Conservation (phyloP, 31 red algal species). For the Bonnemaisonia californica region DNA sequence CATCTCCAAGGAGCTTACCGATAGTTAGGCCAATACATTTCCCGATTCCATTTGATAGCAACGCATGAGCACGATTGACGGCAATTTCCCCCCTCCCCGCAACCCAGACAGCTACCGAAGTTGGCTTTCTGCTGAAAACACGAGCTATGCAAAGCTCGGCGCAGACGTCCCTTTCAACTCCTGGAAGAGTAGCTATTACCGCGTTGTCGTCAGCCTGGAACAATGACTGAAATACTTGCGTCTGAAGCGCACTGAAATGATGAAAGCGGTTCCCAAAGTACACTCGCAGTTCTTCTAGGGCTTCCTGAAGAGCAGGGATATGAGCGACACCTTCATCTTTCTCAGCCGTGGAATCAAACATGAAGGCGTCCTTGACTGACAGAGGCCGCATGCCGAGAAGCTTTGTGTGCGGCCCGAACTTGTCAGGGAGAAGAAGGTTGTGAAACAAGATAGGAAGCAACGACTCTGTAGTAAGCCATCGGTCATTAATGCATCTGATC, state of each 20-base stretch:
- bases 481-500: constrained; percentile 75
- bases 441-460: constrained; percentile 83
- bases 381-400: constrained; percentile 65
- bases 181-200: constrained; percentile 75
- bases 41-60: constrained; percentile 45
- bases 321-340: constrained; percentile 42
- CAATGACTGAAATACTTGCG: constrained; percentile 79
- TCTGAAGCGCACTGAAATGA: constrained; percentile 73
- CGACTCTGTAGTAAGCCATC: constrained; percentile 81
- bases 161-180: constrained; percentile 53
- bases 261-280: constrained; percentile 41
- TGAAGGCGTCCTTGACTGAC: constrained; percentile 49
- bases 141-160: constrained; percentile 64
- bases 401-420: constrained; percentile 77
- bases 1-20: constrained; percentile 43
- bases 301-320: constrained; percentile 43
- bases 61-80: constrained; percentile 21
- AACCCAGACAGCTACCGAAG: constrained; percentile 69
- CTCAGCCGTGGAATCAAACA: neutral
- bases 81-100: constrained; percentile 42
- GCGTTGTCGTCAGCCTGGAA: constrained; percentile 73
- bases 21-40: constrained; percentile 40
- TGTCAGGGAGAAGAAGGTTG: constrained; percentile 67
- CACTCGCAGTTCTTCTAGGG: constrained; percentile 23
- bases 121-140: constrained; percentile 44